Evolutionary conservation across 2,329 filamentous ascomycete species (phyloP).

Genomic region (Hymenoscyphus scutula): DNA sequence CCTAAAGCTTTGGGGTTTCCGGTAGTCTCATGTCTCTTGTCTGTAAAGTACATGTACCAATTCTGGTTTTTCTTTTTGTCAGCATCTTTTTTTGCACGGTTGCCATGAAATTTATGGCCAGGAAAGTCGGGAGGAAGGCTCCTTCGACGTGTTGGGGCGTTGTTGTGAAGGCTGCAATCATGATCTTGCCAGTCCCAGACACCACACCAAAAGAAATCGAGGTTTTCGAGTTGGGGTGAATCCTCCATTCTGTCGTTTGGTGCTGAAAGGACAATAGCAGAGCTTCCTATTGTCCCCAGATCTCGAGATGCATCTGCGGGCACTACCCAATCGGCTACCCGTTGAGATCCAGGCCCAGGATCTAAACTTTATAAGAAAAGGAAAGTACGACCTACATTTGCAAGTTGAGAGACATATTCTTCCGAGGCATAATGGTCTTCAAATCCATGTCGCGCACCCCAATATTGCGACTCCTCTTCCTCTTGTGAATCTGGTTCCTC

Average conservation of each 20-base stretch:
- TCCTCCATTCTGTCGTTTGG: not conserved
- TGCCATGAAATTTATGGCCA: not conserved
- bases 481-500: conserved; percentile 32
- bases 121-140: not conserved
- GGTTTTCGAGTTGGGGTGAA: not conserved
- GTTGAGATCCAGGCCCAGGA: not conserved
- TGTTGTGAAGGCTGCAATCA: not conserved
- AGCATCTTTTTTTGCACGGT: conserved; percentile 16
- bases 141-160: not conserved
- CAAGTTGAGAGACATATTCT: conserved; percentile 66
- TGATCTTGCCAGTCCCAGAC: not conserved
- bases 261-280: not conserved
- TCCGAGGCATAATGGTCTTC: conserved; percentile 70
- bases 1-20: conserved; percentile 73
- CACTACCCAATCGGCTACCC: not conserved
- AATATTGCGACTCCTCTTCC: conserved; percentile 33
- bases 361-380: conserved; percentile 9
- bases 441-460: conserved; percentile 62
- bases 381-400: conserved; percentile 50
- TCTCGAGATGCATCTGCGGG: not conserved
- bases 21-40: conserved; percentile 94
- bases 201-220: conserved; percentile 1
- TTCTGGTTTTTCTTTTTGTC: conserved; percentile 57
- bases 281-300: not conserved
- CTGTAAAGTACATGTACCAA: conserved; percentile 99